Conservation (phyloP, 352 stramenopile species). For the Thalassiosira livingstoniorum region DNA sequence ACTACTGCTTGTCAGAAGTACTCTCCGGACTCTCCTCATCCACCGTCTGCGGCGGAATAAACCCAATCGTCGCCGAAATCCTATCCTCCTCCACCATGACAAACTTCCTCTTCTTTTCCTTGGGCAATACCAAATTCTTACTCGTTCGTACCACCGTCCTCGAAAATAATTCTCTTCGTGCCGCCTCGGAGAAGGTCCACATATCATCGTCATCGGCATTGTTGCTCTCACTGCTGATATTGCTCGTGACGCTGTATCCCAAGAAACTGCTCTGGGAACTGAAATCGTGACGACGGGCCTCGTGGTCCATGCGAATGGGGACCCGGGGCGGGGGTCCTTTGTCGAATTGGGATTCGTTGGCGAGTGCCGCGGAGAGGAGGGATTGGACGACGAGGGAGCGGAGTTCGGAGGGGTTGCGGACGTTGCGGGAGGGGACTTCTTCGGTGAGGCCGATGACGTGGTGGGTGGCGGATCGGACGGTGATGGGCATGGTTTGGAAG, state of each 20-base stretch:
- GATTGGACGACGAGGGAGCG: constrained; percentile 58
- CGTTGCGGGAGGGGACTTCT: constrained; percentile 52
- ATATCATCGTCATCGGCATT: constrained; percentile 50
- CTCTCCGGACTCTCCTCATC: no score
- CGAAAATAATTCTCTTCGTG: constrained; percentile 44
- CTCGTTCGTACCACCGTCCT: constrained; percentile 38
- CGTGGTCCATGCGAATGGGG: constrained; percentile 40
- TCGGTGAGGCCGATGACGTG: constrained; percentile 58
- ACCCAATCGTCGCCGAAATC: constrained; percentile 28
- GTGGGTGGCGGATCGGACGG: constrained; percentile 53
- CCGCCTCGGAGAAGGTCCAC: constrained; percentile 55
- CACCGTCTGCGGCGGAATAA: constrained; percentile 23
- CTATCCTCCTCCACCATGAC: constrained; percentile 17
- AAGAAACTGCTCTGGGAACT: constrained; percentile 17
- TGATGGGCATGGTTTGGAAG: constrained; percentile 62
- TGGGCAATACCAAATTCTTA: constrained; percentile 48
- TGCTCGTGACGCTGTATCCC: constrained; percentile 38
- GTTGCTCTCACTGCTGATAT: constrained; percentile 26
- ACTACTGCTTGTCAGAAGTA: no score
- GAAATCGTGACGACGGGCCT: constrained; percentile 22
- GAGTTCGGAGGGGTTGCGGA: constrained; percentile 50
- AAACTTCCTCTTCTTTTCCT: constrained; percentile 52
- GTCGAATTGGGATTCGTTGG: constrained; percentile 58
- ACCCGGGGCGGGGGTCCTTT: constrained; percentile 44
- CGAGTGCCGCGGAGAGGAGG: constrained; percentile 54